Percentiles rank a stretch among this genome's conserved stretches.
phyloP scores from a whole-genome alignment of 1,284 basidiomycete genomes.

The Phellopilus nigrolimitatus region DNA sequence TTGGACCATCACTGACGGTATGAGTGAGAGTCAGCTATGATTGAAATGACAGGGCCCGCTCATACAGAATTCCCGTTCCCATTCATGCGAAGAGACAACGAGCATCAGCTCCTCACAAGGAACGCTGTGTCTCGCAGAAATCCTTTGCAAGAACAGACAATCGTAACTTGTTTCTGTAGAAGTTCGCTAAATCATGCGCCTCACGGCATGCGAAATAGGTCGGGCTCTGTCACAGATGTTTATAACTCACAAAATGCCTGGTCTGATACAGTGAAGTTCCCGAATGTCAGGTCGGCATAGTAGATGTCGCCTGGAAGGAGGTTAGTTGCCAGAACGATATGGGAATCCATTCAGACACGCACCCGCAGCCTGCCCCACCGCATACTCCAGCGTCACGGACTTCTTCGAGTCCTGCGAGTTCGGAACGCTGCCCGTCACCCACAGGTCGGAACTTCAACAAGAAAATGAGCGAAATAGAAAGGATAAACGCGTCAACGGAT shows the following conservation, averaged over 20 bases:
- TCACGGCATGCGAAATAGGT: too few species aligned
- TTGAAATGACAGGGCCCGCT: too few species aligned
- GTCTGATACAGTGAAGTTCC: constrained; percentile 49
- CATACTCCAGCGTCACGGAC: constrained; percentile 54
- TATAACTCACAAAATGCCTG: constrained; percentile 64
- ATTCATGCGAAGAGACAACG: too few species aligned
- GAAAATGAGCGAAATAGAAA: constrained; percentile 2
- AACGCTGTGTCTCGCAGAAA: too few species aligned
- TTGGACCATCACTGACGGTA: constrained; percentile 52
- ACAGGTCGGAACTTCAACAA: constrained; percentile 53
- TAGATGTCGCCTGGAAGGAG: constrained; percentile 53
- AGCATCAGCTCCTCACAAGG: too few species aligned
- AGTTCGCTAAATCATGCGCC: too few species aligned
- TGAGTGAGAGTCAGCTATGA: constrained; percentile 1
- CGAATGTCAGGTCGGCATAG: constrained; percentile 52
- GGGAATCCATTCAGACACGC: neutral
- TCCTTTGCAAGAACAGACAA: too few species aligned
- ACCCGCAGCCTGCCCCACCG: constrained; percentile 64
- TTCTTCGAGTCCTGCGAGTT: constrained; percentile 53
- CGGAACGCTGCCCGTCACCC: constrained; percentile 49
- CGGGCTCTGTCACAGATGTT: too few species aligned
- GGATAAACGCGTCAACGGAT: neutral
- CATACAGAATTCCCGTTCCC: too few species aligned
- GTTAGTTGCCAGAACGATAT: neutral
- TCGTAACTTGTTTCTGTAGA: too few species aligned